These are phyloP conservation scores for Candida morakotiae DNA, from an alignment of 805 yeast species.

Conservation along the genomic window DNA sequence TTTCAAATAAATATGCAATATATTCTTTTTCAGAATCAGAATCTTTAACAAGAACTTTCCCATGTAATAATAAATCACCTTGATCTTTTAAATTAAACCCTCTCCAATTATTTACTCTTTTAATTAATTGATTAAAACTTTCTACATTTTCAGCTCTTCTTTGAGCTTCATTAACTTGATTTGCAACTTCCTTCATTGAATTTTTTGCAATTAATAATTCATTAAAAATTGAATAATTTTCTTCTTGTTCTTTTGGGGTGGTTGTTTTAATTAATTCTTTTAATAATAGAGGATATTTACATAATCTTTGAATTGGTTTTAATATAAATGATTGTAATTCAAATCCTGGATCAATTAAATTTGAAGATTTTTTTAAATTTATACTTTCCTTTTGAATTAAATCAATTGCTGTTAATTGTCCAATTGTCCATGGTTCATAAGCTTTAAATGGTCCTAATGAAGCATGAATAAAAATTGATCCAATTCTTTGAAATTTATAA, in stretches of 20 bases:
- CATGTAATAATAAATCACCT: conserved; percentile 81
- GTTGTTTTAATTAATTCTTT: conserved; percentile 67
- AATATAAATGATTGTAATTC: conserved; percentile 86
- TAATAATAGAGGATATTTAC: conserved; percentile 86
- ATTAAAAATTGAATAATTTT: conserved; percentile 34
- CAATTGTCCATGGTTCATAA: conserved; percentile 92
- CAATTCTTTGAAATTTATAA: conserved; percentile 74
- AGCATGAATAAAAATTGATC: conserved; percentile 82
- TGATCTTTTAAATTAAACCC: conserved; percentile 76
- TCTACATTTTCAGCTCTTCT: conserved; percentile 84
- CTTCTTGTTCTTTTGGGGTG: conserved; percentile 6
- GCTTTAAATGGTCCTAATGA: conserved; percentile 75
- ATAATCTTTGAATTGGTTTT: conserved; percentile 94
- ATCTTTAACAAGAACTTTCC: conserved; percentile 65
- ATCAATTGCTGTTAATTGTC: conserved; percentile 83
- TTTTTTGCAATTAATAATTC: conserved; percentile 71
- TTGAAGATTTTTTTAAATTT: conserved; percentile 50
- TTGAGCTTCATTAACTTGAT: conserved; percentile 88
- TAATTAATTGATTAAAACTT: conserved; percentile 61
- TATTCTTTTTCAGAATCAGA: conserved; percentile 78
- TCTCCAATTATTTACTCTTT: conserved; percentile 85
- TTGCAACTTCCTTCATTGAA: conserved; percentile 79
- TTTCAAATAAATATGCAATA: conserved; percentile 83
- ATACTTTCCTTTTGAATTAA: conserved; percentile 62
- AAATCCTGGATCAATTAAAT: conserved; percentile 74